Conservation (phyloP, 768 basidiomycete species). For the Rhodotorula kratochvilovae region DNA sequence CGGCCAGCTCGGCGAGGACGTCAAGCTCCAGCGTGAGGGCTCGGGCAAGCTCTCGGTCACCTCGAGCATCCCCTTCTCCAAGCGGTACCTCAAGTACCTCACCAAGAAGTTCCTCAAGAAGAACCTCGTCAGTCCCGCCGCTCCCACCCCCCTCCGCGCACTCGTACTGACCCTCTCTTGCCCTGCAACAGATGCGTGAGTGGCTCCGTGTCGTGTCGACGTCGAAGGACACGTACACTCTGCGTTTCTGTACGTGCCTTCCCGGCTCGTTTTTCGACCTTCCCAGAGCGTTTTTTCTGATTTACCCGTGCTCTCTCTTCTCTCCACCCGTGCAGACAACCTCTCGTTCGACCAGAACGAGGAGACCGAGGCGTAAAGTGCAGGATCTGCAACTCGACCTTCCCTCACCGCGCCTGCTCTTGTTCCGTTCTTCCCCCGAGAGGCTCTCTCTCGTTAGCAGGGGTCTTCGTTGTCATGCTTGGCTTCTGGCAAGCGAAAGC, state of each 20-base stretch:
- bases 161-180: background rate
- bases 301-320: too few species aligned
- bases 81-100: conserved; percentile 93
- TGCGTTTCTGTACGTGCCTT: conserved; percentile 54
- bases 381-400: too few species aligned
- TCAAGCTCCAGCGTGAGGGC: conserved; percentile 86
- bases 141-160: background rate
- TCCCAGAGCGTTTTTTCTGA: background rate
- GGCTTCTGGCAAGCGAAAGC: too few species aligned
- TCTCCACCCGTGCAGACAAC: conserved; percentile 53
- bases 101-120: conserved; percentile 84
- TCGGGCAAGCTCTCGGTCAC: conserved; percentile 72
- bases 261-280: background rate
- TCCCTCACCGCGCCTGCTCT: too few species aligned
- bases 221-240: conserved; percentile 85
- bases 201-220: conserved; percentile 98
- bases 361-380: conserved; percentile 48
- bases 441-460: too few species aligned
- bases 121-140: conserved; percentile 51
- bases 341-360: conserved; percentile 55
- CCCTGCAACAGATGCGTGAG: conserved; percentile 61
- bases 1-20: conserved; percentile 81
- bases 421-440: too few species aligned
- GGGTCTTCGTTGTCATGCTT: too few species aligned
- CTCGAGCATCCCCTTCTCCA: conserved; percentile 84